Evolutionary conservation across 75 land plant genomes (phyloP).

Genomic region (Sequoiadendron giganteum): DNA sequence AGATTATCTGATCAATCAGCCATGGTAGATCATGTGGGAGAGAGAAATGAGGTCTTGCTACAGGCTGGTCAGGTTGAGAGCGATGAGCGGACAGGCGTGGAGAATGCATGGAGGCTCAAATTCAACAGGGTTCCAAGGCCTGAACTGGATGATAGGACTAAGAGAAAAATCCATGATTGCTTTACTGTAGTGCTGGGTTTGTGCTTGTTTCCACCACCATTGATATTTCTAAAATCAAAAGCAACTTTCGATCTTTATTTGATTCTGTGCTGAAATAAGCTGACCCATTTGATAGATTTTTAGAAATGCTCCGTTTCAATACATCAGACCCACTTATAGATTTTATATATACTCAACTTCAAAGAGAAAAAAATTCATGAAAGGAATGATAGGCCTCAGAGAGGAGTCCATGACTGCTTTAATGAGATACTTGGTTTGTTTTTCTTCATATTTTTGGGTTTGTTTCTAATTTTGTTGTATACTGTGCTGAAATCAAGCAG

Average conservation of each 20-base stretch:
- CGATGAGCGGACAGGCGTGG: neutral
- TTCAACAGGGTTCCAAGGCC: neutral
- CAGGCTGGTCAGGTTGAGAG: neutral
- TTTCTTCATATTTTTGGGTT: neutral
- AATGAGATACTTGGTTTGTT: neutral
- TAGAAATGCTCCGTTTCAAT: neutral
- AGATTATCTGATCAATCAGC: neutral
- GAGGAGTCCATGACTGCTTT: no score
- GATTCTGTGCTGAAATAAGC: no score
- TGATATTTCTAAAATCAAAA: no score
- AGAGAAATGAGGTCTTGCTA: neutral
- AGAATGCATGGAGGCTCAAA: slow-evolving; percentile 1
- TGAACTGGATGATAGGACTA: neutral
- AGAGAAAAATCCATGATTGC: slow-evolving; percentile 1
- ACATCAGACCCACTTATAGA: neutral
- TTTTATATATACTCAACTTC: no score
- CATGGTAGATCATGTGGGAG: neutral
- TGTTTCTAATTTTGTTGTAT: neutral
- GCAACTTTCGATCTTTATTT: no score
- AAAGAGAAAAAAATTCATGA: neutral
- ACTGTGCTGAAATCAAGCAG: neutral
- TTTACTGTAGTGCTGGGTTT: neutral
- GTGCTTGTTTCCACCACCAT: neutral
- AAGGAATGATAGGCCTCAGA: no score
- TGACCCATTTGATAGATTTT: no score